Evolutionary conservation across 108 stramenopile genomes (phyloP), one percentile per base, ranked within the genome.

Genomic region (Parietichytrium sp.): DNA sequence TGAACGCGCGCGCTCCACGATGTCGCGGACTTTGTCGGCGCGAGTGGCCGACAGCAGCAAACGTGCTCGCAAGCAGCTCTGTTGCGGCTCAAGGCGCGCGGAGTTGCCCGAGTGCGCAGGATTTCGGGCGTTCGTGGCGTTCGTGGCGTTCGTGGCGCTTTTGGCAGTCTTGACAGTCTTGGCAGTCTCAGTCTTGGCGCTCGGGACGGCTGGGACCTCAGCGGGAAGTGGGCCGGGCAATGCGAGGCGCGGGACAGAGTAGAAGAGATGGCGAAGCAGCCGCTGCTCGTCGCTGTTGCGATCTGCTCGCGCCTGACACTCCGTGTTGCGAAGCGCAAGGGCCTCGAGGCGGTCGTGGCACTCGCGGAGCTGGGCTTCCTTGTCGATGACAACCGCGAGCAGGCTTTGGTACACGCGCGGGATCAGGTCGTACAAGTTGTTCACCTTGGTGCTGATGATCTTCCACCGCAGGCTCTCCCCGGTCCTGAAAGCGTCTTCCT

Each of bases 1-100:
- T 7, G 61, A 45, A 25, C 61, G 61, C 23, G 36, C 45, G 10
- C 61, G 33, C 42, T 72, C 61, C 10, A 72, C 45, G 3, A 72
- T 72, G 10, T 38, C 45, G 10, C 38, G 38, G 33, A 72, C 61
- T 27, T 72, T 42, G 20, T 72, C 61, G 61, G 61, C 33, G 23
- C 61, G 6, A 2, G 61, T 72, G 8, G 61, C 61, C 23, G 38
- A 45, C 10, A 72, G 13, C 1, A 72, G 20, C 13, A 72, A 20
- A 13, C 61, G 61, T n/a, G 61, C 61, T 16, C 61, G 61, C 61
- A 72, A 18, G n/a, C n/a, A n/a, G n/a, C n/a, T n/a, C n/a, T n/a
- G n/a, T n/a, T n/a, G n/a, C n/a, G n/a, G n/a, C 10, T 33, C 38
- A 20, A 72, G 13, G 20, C 20, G 42, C 7, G 20, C 25, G 25